Evolutionary conservation across 345 rosid genomes (phyloP).

Genomic region (Clausena lansium): DNA sequence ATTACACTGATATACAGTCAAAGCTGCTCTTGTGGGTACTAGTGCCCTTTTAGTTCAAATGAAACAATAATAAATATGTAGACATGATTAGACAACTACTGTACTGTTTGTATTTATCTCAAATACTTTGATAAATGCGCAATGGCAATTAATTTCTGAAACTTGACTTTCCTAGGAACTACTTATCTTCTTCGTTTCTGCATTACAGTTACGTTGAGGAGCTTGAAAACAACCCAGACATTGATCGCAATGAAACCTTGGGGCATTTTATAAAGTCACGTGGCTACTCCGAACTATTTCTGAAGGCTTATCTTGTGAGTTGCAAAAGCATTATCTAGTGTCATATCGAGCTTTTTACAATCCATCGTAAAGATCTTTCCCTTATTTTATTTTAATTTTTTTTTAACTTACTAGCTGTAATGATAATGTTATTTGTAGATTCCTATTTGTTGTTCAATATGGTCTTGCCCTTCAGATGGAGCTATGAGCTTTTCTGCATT

Average conservation of each 20-base stretch:
- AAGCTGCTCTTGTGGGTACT: too few relatives aligned
- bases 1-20: too few relatives aligned
- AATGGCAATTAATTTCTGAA: conserved; percentile 32
- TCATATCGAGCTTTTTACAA: not conserved
- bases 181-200: too few relatives aligned
- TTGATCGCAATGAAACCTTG: too few relatives aligned
- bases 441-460: conserved; percentile 74
- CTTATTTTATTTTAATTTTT: conserved; percentile 13
- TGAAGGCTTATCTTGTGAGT: conserved; percentile 80
- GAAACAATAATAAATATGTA: too few relatives aligned
- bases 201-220: conserved; percentile 51
- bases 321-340: not conserved
- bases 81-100: too few relatives aligned
- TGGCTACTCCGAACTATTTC: conserved; percentile 80
- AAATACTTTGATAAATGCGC: conserved; percentile 29
- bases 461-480: conserved; percentile 81
- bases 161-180: conserved; percentile 31
- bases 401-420: not conserved
- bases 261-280: conserved; percentile 45
- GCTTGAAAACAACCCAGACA: conserved; percentile 59
- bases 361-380: not conserved
- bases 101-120: too few relatives aligned
- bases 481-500: conserved; percentile 76
- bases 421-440: conserved; percentile 36
- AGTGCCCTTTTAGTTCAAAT: too few relatives aligned